Evolutionary conservation across 257 asterid species (phyloP), one percentile per base, ranked within the genome.

Genomic region (Mentha longifolia): DNA sequence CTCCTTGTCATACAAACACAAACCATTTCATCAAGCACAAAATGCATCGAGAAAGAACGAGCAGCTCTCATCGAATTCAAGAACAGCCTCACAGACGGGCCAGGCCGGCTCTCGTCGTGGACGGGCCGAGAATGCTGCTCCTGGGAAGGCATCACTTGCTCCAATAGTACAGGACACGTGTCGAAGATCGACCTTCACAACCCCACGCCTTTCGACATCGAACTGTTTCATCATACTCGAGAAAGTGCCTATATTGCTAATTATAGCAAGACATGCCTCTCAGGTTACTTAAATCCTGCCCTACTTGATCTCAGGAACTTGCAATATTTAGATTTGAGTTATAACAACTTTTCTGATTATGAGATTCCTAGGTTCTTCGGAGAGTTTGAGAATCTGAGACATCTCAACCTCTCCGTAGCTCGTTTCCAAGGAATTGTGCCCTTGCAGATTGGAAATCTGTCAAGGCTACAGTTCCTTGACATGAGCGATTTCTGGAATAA

Each of bases 401-500:
- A 59, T 42, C 78, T 74, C 15, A 67, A 74, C 16, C 69, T 74
- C 14, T 74, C 78, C 9, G 52, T 45, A 11, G 20, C 77, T 1
- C 77, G 51, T 43, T 73, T 73, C 30, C 59, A 64, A 19, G 78
- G 78, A 28, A 25, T 42, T 7, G 42, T 74, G 7, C 74, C 78
- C n/a, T 30, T 15, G 4, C 31, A 57, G 16, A 43, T 74, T 19
- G 78, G 69, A 13, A 74, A 66, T 5, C 55, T 74, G 3, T 31
- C 57, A 19, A 25, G 6, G 16, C 64, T 74, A n/a, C 46, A 35
- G 46, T 8, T 9, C 22, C 15, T 74, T 20, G 78, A 74, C 56
- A 9, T 74, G 78, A 67, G 78, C 12, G 74, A 74, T 35, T 74
- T 74, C 19, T 74, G 78, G 78, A 14, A 25, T 0, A 74, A 67